Evolutionary conservation across 139 green algal species (phyloP), one percentile per base, ranked within the genome.

Genomic region (Volvox reticuliferus): DNA sequence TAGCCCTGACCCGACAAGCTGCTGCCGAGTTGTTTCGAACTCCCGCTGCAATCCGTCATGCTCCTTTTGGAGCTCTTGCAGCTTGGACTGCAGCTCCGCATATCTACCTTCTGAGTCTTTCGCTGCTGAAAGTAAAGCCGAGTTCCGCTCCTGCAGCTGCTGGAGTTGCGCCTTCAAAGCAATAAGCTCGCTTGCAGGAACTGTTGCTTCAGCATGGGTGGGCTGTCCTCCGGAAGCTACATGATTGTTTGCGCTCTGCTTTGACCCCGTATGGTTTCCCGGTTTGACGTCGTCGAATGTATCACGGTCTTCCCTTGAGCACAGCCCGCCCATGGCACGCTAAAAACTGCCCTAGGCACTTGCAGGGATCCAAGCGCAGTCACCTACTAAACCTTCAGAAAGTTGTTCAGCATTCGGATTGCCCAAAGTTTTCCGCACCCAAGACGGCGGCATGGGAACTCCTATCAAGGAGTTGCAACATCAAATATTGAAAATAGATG

Each of bases 131-230:
- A 82, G 69, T 19, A 89, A 33, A 22, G 85, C 85, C 22, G 85
- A 73, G 19, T 82, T 67, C 69, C 69, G 85, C 19, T 82, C 85
- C 37, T 89, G 85, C 36, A 82, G 69, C 67, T 89, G 83, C 67
- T 80, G 67, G 32, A 89, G 83, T 36, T 89, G 85, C 12, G 28
- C 44, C 85, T 89, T 89, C 28, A 89, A 30, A 19, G 85, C 85
- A 61, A 37, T 32, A 2, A 89, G 0, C 69, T 89, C 85, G 61
- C 81, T 87, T 28, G 32, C 32, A 32, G 61, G 16, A 16, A 36
- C 81, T 62, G 81, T 77, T 61, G 81, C 61, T 33, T 55, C 81
- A 77, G 21, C 30, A 68, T 76, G 81, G n/a, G 22, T 71, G 50
- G 50, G 79, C 79, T 84, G 78, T 67, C 22, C 36, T 24, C 50